Percentiles rank a stretch among this genome's conserved stretches.
Evolutionary conservation across 768 basidiomycete genomes (phyloP).

Genomic region (Phylloporus sp.): DNA sequence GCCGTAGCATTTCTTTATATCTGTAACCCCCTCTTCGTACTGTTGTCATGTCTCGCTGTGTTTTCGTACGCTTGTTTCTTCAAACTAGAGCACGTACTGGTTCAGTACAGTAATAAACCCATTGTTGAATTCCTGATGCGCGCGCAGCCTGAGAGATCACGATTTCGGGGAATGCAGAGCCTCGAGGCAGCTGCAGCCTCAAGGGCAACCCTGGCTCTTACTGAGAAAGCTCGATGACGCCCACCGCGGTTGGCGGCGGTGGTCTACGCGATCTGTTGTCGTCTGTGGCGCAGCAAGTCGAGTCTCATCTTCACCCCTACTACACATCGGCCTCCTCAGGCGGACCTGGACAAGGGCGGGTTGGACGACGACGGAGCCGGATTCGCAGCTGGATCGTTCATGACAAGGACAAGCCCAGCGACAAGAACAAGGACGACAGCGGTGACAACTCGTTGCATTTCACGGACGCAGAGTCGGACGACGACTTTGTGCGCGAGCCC

Average conservation of each 20-base stretch:
- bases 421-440: not conserved
- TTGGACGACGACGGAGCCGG: constrained; percentile 12
- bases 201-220: not conserved
- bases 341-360: not conserved
- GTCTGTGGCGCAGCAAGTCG: constrained; percentile 23
- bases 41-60: not conserved
- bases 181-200: constrained; percentile 12
- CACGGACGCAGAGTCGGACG: constrained; percentile 10
- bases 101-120: not conserved
- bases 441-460: constrained; percentile 15
- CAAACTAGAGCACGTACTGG: not conserved
- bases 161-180: constrained; percentile 3
- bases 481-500: constrained; percentile 3
- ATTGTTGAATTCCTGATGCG: too few relatives aligned
- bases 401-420: not conserved
- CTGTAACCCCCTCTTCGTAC: not conserved
- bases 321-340: not conserved
- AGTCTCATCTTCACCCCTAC: constrained; percentile 16
- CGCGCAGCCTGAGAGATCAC: too few relatives aligned
- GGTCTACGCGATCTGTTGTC: constrained; percentile 20
- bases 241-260: not conserved
- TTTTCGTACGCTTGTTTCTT: not conserved
- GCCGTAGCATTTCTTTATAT: not conserved
- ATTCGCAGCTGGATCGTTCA: constrained; percentile 14
- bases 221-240: not conserved